These are phyloP conservation scores for Punica granatum DNA, from an alignment of 345 rosid genomes.

Conservation along the genomic window DNA sequence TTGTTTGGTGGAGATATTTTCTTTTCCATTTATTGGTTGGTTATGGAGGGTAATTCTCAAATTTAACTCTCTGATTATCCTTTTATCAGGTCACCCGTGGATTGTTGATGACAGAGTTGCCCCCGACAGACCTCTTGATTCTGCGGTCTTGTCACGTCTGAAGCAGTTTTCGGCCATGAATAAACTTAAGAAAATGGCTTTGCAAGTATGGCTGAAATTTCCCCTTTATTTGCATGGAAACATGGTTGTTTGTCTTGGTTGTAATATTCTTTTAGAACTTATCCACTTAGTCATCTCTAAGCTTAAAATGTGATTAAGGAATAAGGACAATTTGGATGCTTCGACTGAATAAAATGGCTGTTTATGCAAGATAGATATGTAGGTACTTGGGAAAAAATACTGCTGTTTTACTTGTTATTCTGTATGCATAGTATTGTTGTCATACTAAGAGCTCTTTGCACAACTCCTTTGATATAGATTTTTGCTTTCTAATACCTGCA, in stretches of 20 bases:
- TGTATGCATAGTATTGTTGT: not conserved
- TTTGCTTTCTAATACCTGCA: not conserved
- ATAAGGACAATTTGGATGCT: no score
- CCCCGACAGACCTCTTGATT: conserved; percentile 85
- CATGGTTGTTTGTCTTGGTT: not conserved
- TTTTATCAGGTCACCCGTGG: conserved; percentile 81
- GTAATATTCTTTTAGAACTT: not conserved
- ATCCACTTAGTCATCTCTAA: not conserved
- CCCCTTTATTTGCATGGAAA: not conserved
- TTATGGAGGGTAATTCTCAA: not conserved
- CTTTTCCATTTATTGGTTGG: not conserved
- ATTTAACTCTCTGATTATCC: not conserved
- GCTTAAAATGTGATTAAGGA: not conserved
- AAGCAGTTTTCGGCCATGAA: conserved; percentile 96
- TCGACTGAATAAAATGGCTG: not conserved
- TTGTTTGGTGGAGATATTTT: not conserved
- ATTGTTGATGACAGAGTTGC: conserved; percentile 87
- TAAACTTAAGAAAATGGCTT: conserved; percentile 95
- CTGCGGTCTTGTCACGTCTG: conserved; percentile 86
- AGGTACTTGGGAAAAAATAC: not conserved
- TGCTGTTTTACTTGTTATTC: not conserved
- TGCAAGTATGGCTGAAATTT: conserved; percentile 48
- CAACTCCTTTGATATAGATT: not conserved
- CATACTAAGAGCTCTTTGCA: not conserved
- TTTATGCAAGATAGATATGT: not conserved